Evolutionary conservation across 2,329 filamentous ascomycete genomes (phyloP), one percentile per base, ranked within the genome.

Genomic region (Phaeosphaeria sp.): DNA sequence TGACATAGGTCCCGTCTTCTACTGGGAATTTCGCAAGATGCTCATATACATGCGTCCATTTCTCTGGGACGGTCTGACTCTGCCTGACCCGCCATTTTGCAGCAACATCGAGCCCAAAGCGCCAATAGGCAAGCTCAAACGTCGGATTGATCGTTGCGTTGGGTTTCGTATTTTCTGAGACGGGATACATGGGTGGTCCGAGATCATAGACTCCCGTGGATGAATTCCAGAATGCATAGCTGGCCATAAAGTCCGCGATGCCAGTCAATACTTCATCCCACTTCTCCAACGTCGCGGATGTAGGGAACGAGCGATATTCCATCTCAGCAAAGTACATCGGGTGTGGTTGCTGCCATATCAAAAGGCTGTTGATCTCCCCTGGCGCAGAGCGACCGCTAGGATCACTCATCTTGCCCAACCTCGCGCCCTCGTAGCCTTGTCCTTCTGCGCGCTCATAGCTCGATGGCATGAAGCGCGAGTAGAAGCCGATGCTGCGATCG

Each of bases 331-430:
- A 85, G 66, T 85, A 86, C 78, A 87, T 83, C 0, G 83, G 79
- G 67, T 88, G 86, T 7, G 85, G 85, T 64, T 87, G 86, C 63
- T 88, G 86, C 86, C 86, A 88, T 55, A 87, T 84, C 2, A 89
- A 75, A 1, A 88, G 74, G 9, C 81, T 82, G 68, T 88, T 88
- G 67, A 88, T 87, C 60, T 86, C 83, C 2, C 86, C 86, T 0
- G 86, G 85, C 1, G 84, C 83, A 47, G 81, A 84, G 11, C 82
- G 77, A 24, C 85, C 84, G 0, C 79, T 81, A 0, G 84, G 83
- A 66, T 87, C 85, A 9, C 80, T 84, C 84, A 87, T 87, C 66
- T 87, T 84, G 2, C 81, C 81, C 71, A 81, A 79, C 27, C 85
- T 50, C 65, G 82, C 82, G 68, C 78, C 78, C 17, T 69, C 50